Percentiles rank a stretch among this genome's conserved stretches.
These are phyloP conservation scores for Melanogaster broomeanus DNA, from an alignment of 768 basidiomycete species.

Conservation along the genomic window DNA sequence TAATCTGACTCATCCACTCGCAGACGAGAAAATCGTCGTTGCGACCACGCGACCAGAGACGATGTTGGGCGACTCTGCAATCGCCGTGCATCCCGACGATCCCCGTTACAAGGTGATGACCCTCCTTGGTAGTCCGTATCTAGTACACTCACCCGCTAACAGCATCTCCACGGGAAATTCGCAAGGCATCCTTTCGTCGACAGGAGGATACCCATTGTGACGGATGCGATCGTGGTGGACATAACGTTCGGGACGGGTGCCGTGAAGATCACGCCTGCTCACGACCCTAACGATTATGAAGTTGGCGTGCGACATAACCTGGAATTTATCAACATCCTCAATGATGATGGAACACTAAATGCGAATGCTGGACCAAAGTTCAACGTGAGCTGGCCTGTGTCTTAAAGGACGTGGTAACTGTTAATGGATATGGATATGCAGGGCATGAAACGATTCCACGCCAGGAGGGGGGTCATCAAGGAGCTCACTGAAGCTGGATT, in stretches of 20 bases:
- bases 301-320: conserved; percentile 87
- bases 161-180: conserved; percentile 95
- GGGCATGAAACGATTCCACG: conserved; percentile 99
- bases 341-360: conserved; percentile 96
- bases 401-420: not conserved
- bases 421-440: conserved; percentile 23
- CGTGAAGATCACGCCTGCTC: conserved; percentile 98
- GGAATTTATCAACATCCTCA: conserved; percentile 91
- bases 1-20: not conserved
- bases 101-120: conserved; percentile 71
- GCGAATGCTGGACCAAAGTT: conserved; percentile 82
- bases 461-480: conserved; percentile 79
- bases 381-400: conserved; percentile 44
- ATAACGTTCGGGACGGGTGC: conserved; percentile 98
- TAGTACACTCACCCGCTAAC: not conserved
- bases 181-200: conserved; percentile 86
- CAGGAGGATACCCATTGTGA: conserved; percentile 84
- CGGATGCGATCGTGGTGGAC: conserved; percentile 83
- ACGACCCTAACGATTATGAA: conserved; percentile 97
- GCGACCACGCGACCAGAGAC: conserved; percentile 99
- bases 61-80: conserved; percentile 96
- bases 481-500: conserved; percentile 81
- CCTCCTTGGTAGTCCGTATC: not conserved
- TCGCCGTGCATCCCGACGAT: conserved; percentile 96
- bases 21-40: conserved; percentile 88